phyloP scores from a whole-genome alignment of 768 basidiomycete species.

The Rhodotorula sphaerocarpa region DNA sequence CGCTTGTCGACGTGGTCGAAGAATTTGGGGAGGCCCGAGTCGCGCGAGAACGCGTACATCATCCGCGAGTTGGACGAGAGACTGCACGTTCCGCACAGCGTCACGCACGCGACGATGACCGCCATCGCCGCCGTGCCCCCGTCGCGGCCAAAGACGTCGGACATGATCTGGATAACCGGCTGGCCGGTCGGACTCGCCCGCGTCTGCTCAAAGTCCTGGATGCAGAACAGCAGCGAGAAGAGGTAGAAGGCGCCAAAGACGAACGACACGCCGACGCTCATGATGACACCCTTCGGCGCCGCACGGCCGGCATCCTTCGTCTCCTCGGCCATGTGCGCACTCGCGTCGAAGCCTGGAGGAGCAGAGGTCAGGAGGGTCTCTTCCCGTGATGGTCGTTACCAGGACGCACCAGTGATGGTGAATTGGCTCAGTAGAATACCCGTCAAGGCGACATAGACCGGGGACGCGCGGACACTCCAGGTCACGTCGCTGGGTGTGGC shows the following conservation, averaged over 20 bases:
- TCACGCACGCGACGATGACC: slow-evolving; percentile 27
- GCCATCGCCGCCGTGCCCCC: slow-evolving; percentile 53
- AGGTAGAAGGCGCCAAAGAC: slow-evolving; percentile 68
- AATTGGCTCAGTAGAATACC: slow-evolving; percentile 68
- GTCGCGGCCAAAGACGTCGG: slow-evolving; percentile 64
- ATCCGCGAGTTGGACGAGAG: slow-evolving; percentile 70
- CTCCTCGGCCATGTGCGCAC: slow-evolving; percentile 70
- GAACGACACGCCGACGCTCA: slow-evolving; percentile 65
- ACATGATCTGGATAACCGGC: slow-evolving; percentile 69
- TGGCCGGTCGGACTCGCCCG: slow-evolving; percentile 54
- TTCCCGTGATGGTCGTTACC: not conserved
- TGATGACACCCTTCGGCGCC: slow-evolving; percentile 48
- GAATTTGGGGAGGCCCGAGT: slow-evolving; percentile 62
- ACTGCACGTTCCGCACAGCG: slow-evolving; percentile 23
- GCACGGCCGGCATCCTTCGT: slow-evolving; percentile 53
- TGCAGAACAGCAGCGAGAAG: slow-evolving; percentile 64
- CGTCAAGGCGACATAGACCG: slow-evolving; percentile 62
- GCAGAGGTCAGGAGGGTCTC: too few relatives aligned
- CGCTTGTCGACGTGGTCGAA: slow-evolving; percentile 57
- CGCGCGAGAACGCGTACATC: slow-evolving; percentile 74
- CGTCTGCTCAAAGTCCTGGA: slow-evolving; percentile 60
- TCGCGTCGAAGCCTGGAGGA: slow-evolving; percentile 52
- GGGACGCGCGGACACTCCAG: slow-evolving; percentile 61
- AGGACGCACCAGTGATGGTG: slow-evolving; percentile 54
- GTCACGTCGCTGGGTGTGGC: slow-evolving; percentile 48